Evolutionary conservation across 805 yeast species (phyloP), one percentile per base, ranked within the genome.

Genomic region (Dipodascopsis uninucleata): DNA sequence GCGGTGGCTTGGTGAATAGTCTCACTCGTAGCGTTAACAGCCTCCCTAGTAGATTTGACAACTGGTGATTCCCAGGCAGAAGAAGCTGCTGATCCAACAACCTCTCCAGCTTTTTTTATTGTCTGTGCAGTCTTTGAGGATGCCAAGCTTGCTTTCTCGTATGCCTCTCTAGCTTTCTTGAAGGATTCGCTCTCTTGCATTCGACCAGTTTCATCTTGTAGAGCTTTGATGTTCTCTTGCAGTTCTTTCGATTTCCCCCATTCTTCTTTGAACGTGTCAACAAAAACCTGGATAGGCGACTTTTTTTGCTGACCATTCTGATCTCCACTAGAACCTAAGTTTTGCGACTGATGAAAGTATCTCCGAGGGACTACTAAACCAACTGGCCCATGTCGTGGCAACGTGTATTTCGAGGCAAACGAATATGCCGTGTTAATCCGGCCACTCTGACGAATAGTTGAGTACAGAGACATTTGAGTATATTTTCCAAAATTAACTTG

Each of bases 11-110:
- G 78, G 65, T 84, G 86, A 22, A 53, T 39, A 2, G 35, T 39
- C 9, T 85, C 86, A 1, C 94, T 96, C 3, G 96, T 80, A 41
- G 77, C 75, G 47, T 74, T 76, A n/a, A 87, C 90, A 0, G 88
- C 87, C 34, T 78, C 74, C 60, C 97, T 77, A n/a, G 96, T 89
- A 38, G 82, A 83, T 63, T 82, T 80, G 49, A 95, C 93, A 33
- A 90, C 85, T 20, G 93, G 85, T 1, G 96, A 87, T 50, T 93
- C 96, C 98, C 98, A 93, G 1, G 97, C 96, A 48, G 81, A 82
- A 31, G 76, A 72, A 3, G 96, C 97, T 35, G 81, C 95, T 46
- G 76, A 82, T 43, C 96, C 97, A 28, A 93, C 87, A 31, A 81
- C 90, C 58, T 84, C 86, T n/a, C 97, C 97, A 4, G 97, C 93